These are phyloP conservation scores for Pulveroboletus sp. DNA, from an alignment of 768 basidiomycete species.

Conservation along the genomic window DNA sequence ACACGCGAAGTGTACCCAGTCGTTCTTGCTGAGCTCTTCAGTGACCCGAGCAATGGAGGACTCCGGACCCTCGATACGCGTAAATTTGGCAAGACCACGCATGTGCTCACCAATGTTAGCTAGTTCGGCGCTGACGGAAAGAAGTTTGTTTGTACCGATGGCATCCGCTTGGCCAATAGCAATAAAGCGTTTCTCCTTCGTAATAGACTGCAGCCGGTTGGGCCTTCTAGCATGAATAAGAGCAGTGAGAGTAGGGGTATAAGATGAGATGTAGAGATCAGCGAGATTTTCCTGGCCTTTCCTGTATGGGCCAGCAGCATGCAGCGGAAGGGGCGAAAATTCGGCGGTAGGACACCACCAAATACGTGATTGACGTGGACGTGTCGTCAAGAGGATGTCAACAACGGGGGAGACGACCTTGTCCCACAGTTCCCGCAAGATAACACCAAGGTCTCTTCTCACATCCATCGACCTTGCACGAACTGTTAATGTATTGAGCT, in stretches of 20 bases:
- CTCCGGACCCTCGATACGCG: not conserved
- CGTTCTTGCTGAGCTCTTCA: not conserved
- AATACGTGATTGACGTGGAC: not conserved
- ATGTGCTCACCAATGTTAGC: not conserved
- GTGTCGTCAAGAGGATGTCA: not conserved
- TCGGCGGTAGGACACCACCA: not conserved
- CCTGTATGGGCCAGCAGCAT: not conserved
- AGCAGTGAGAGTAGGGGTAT: conserved; percentile 11
- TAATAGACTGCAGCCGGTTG: no score
- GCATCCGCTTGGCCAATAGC: conserved; percentile 2
- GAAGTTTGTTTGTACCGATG: not conserved
- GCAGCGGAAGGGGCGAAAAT: not conserved
- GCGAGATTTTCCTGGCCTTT: not conserved
- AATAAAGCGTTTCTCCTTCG: not conserved
- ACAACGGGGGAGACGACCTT: not conserved
- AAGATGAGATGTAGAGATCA: conserved; percentile 12
- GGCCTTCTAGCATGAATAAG: conserved; percentile 3
- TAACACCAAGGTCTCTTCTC: not conserved
- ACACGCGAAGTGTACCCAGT: conserved; percentile 27
- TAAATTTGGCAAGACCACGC: not conserved
- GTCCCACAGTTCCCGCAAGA: not conserved
- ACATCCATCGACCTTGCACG: not conserved
- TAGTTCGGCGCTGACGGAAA: not conserved
- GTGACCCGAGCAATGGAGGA: conserved; percentile 3
- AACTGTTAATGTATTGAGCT: not conserved